Base-by-base conservation (phyloP, 2,329 filamentous ascomycete species). In the Sporothrix variecibatus region DNA sequence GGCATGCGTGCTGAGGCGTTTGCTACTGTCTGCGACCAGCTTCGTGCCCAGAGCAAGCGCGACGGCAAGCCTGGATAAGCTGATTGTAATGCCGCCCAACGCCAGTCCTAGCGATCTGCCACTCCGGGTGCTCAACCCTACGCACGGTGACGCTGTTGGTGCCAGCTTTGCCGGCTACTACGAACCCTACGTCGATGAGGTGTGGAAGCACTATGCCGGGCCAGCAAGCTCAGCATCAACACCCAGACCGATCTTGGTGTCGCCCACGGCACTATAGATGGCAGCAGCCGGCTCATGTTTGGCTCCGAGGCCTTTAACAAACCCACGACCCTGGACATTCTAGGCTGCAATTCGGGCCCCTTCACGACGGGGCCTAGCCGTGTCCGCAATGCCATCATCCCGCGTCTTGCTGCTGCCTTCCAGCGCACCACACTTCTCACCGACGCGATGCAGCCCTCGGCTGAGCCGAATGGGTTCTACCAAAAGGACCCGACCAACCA, bases 291-390 rank as follows among this genome's bases (percentile, higher is more conserved):
- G 11, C 58, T 46, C 26, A 15, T 56, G 9, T 71, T 70, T 23
- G n/a, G 23, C 20, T 20, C 60, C 20, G 83, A 85, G 76, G 46
- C 58, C 1, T 93, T 93, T 79, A 74, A 79, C 1, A 84, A 87
- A 74, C 91, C 91, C 0, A 86, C 82, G 1, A 88, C 88, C 1
- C 82, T 82, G 15, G 91, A 93, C 80, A 91, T 94, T 76, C 89
- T 93, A 79, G 87, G 87, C 49, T 92, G 90, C 82, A 90, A 87
- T 77, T 89, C 87, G 1, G 90, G 90, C 0, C 89, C 90, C 0
- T 92, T 92, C 77, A 83, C 84, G 8, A 84, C 81, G 8, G 82
- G 76, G 78, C 83, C 64, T 78, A 87, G 75, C 71, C 75, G 79
- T 28, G 79, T 74, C 78, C 85, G 79, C 68, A 85, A 79, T 81